phyloP scores from a whole-genome alignment of 75 land plant genomes.

The Sequoiadendron giganteum region DNA sequence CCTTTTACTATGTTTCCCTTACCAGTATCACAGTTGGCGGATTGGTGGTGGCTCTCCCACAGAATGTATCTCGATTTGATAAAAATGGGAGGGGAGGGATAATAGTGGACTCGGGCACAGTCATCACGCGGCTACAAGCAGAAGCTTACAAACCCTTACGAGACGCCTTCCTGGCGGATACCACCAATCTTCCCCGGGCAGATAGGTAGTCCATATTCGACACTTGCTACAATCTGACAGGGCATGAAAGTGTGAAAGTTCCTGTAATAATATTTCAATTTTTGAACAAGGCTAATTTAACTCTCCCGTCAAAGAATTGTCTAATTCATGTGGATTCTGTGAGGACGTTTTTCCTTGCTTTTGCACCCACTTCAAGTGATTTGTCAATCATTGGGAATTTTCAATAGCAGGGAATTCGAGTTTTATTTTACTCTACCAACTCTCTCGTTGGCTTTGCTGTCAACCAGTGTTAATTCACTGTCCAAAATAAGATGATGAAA shows the following conservation, averaged over 20 bases:
- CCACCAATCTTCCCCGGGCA: conserved; percentile 34
- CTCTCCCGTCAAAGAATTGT: conserved; percentile 50
- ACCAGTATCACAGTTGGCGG: conserved; percentile 73
- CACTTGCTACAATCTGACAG: conserved; percentile 63
- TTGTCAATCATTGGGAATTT: no score
- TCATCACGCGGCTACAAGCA: conserved; percentile 60
- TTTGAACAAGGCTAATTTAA: conserved; percentile 25
- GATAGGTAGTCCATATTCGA: conserved; percentile 56
- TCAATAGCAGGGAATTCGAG: no score
- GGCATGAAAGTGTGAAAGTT: conserved; percentile 39
- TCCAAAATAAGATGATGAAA: no score
- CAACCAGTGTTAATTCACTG: conserved; percentile 48
- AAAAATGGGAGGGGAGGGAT: conserved; percentile 54
- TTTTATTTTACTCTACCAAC: no score
- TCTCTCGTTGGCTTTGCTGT: conserved; percentile 11
- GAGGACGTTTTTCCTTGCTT: conserved; percentile 30
- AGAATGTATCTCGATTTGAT: conserved; percentile 24
- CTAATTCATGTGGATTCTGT: conserved; percentile 81
- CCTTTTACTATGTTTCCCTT: conserved; percentile 76
- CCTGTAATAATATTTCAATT: conserved; percentile 69
- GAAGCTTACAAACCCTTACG: conserved; percentile 53
- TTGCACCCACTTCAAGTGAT: no score
- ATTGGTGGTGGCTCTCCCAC: conserved; percentile 41
- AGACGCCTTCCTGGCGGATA: conserved; percentile 41
- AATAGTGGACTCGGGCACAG: conserved; percentile 77